Conservation (phyloP, 1,284 basidiomycete genomes). For the Pseudozyma sp. region DNA sequence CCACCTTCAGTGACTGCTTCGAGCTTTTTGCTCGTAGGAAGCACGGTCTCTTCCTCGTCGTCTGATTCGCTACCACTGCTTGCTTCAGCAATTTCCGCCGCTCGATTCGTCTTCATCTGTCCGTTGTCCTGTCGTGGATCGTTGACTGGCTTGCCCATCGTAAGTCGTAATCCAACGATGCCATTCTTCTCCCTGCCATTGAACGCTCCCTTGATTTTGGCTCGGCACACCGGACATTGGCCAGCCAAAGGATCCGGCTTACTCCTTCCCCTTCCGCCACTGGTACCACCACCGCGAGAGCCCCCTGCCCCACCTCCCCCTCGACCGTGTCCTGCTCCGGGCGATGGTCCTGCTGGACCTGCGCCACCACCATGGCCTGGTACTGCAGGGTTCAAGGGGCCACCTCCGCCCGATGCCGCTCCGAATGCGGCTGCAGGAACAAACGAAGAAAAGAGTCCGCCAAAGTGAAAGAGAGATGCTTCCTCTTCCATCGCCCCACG, state of each 20-base stretch:
- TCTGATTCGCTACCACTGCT: conserved; percentile 10
- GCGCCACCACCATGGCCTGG: conserved; percentile 1
- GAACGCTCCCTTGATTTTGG: conserved; percentile 58
- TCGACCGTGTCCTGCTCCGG: conserved; percentile 17
- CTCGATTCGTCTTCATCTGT: conserved; percentile 18
- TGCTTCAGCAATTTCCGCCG: background rate
- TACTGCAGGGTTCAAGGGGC: background rate
- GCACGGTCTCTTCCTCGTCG: conserved; percentile 14
- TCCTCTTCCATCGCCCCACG: conserved; percentile 45
- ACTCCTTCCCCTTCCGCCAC: conserved; percentile 6
- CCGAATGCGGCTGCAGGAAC: conserved; percentile 20
- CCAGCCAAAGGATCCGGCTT: conserved; percentile 54
- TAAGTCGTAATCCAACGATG: conserved; percentile 51
- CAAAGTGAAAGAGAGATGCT: conserved; percentile 13
- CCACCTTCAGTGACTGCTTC: background rate
- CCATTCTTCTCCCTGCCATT: conserved; percentile 45
- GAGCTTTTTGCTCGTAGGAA: conserved; percentile 9
- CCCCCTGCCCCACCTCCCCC: conserved; percentile 10
- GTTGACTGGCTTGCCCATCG: conserved; percentile 49
- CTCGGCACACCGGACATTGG: conserved; percentile 60
- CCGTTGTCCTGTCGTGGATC: conserved; percentile 43
- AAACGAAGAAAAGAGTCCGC: conserved; percentile 39
- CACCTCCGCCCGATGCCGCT: conserved; percentile 6
- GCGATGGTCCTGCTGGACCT: conserved; percentile 15
- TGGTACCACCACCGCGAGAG: conserved; percentile 1